Base-by-base conservation (phyloP, 116 monocot species). In the Iris pallida region DNA sequence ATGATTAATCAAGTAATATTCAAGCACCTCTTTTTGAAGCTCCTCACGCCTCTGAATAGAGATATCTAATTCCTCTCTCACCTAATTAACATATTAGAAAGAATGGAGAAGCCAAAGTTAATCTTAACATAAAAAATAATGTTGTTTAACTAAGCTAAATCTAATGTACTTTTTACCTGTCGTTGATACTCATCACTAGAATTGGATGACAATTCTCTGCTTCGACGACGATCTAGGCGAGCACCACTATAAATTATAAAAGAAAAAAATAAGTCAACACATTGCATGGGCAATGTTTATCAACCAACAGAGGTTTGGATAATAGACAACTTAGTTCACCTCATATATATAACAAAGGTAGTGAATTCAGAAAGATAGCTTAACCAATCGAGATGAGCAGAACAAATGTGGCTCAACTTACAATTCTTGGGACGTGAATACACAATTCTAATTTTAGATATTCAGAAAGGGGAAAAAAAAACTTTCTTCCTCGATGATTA, bases 181-280 rank as follows among this genome's bases (percentile, higher is more conserved):
- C 82, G 72, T 15, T 65, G 63, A 77, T 83, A 69, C 65, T 76
- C 86, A 78, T 79, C 80, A 68, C 76, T 74, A 17, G 85, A 85
- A 78, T 82, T 75, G 70, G 90, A 80, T 68, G 86, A 86, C 42
- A 74, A 16, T 45, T 88, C 91, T 74, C 86, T 84, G 64, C 86
- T 87, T 47, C 4, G 68, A 51, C 17, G 82, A 74, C 78, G 82
- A 73, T 70, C 63, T 13, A 43, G 51, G 55, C 45, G 54, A 20
- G 64, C 30, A 74, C 70, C 58, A 30, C 12, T 8, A 20, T 47
- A 70, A 55, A 20, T 8, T n/a, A n/a, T n/a, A 75, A 16, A 70
- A 45, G 48, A 54, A 48, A 13, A 8, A 10, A 9, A 47, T 17
- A 17, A 18, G 18, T 20, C 6, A 47, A 30, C 44, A 11, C 43